Conservation (phyloP, 106 monocot genomes). For the Acorus gramineus region DNA sequence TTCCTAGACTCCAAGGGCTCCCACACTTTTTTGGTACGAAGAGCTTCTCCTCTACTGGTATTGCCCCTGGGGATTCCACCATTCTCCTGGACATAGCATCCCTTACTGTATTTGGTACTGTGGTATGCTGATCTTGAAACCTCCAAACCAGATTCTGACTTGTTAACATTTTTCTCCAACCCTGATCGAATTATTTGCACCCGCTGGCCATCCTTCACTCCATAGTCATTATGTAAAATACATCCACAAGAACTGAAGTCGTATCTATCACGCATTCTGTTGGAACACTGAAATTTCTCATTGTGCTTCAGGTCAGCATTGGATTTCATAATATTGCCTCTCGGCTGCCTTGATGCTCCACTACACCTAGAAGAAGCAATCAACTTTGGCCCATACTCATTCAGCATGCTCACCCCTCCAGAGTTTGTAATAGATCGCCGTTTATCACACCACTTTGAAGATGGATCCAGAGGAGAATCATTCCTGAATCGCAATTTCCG, state of each 20-base stretch:
- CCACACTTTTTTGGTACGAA: conserved; percentile 50
- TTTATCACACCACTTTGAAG: conserved; percentile 31
- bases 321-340: conserved; percentile 26
- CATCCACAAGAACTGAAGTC: conserved; percentile 38
- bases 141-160: conserved; percentile 13
- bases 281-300: conserved; percentile 32
- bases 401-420: conserved; percentile 15
- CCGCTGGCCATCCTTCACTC: conserved; percentile 16
- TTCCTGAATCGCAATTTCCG: conserved; percentile 42
- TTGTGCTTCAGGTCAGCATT: conserved; percentile 18
- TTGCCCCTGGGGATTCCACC: conserved; percentile 12
- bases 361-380: conserved; percentile 16
- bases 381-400: background rate
- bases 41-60: conserved; percentile 10
- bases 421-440: background rate
- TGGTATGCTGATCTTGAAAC: conserved; percentile 12
- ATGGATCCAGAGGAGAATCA: conserved; percentile 19
- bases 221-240: conserved; percentile 18
- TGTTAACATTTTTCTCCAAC: conserved; percentile 27
- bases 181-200: conserved; percentile 11
- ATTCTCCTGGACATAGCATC: conserved; percentile 17
- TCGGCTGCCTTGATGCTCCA: conserved; percentile 31
- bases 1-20: conserved; percentile 49
- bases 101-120: conserved; percentile 17
- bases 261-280: conserved; percentile 33